A percentile compares a stretch with the other conserved stretches of the same genome.
Conservation (phyloP, 2,329 filamentous ascomycete species). For the Paramyrothecium sp. region DNA sequence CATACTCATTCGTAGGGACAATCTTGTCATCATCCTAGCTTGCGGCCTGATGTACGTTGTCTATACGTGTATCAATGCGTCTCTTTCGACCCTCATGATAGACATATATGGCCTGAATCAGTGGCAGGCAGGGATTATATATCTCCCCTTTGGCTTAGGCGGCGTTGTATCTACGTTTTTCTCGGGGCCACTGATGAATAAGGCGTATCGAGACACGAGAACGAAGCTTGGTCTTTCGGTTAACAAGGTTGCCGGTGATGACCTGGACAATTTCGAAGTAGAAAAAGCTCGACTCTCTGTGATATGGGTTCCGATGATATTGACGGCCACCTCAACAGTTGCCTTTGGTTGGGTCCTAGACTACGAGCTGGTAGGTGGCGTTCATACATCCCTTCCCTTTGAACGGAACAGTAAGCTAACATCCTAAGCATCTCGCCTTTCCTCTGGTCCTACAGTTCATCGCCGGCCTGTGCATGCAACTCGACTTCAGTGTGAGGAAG, state of each 20-base stretch:
- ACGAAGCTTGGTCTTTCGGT: conserved; percentile 3
- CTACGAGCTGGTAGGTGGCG: neutral
- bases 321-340: neutral
- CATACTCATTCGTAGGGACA: neutral
- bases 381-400: neutral
- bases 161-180: conserved; percentile 17
- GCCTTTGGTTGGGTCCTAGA: neutral
- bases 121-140: conserved; percentile 19
- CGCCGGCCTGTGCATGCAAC: conserved; percentile 15
- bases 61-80: conserved; percentile 18
- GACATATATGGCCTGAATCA: conserved; percentile 18
- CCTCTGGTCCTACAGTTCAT: conserved; percentile 18
- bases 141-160: conserved; percentile 20
- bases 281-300: neutral
- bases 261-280: neutral
- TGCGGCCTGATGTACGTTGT: conserved; percentile 14
- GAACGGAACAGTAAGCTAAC: conserved; percentile 6
- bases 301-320: neutral
- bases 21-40: conserved; percentile 13
- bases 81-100: conserved; percentile 18
- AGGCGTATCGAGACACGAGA: conserved; percentile 12
- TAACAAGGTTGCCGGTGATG: neutral
- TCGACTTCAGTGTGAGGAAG: conserved; percentile 13
- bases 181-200: conserved; percentile 14
- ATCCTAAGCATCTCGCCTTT: conserved; percentile 14